Evolutionary conservation across 257 asterid species (phyloP), one percentile per base, ranked within the genome.

Genomic region (Hygrophila difformis): DNA sequence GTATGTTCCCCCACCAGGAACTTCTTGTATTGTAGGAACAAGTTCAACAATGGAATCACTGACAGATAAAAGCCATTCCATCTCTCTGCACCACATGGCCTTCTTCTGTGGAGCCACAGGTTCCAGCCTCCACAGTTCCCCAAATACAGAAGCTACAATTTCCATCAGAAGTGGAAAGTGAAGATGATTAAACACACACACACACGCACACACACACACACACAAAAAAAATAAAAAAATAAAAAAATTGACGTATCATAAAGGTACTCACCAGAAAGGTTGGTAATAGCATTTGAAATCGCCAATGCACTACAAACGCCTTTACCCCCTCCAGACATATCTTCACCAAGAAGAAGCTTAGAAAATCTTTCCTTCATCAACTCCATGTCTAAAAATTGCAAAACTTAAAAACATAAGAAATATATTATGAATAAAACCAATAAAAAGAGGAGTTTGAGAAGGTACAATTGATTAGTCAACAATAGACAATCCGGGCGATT

Each of bases 321-420:
- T 76, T 84, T 84, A 28, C 97, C 97, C 48, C 97, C 95, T 54
- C 97, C 97, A 36, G 95, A 87, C 97, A 87, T 87, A 69, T 87
- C 97, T 56, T 87, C 97, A n/a, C 97, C 97, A 5, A 87, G 82
- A 38, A 87, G 83, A 16, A 87, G 75, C 72, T 87, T 84, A 1
- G 88, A 92, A 67, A 87, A 87, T 65, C 94, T 81, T 50, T 87
- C 95, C 57, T 84, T 87, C 95, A 87, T 87, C 93, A 87, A 60
- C 42, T 81, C 94, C 49, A 76, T 73, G 49, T 84, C 97, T 87
- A 58, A 2, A 41, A 49, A 44, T 4, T 33, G 37, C 37, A n/a
- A n/a, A n/a, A n/a, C n/a, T n/a, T 12, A 9, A 33, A 33, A 33
- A 26, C 0, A 37, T 12, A 4, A 33, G 10, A 35, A 13, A 55